Percentiles rank a stretch among this genome's conserved stretches.
Conservation (phyloP, 169 alveolate genomes). For the Plasmodium sp. region DNA sequence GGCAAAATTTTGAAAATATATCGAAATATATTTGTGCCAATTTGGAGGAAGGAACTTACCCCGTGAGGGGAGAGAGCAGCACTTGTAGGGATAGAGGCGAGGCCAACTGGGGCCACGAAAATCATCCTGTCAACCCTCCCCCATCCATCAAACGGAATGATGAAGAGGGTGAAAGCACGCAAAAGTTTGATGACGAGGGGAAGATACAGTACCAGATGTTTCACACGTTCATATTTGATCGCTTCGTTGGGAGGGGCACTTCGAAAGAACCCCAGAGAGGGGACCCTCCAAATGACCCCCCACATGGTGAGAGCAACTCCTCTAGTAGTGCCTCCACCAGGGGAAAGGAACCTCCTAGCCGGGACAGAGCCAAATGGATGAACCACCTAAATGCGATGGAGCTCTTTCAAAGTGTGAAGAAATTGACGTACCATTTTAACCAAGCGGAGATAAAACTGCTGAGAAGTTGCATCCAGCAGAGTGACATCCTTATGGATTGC, state of each 20-base stretch:
- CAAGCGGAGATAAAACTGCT: not conserved
- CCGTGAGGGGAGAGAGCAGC: not conserved
- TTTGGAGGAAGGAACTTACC: not conserved
- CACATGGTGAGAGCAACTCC: not conserved
- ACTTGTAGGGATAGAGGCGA: not conserved
- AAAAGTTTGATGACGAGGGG: not conserved
- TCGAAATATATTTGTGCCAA: not conserved
- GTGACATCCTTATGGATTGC: not conserved
- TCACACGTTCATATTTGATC: constrained; percentile 13
- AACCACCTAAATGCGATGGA: not conserved
- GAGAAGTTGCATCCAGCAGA: not conserved
- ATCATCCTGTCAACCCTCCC: not conserved
- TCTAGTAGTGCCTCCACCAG: not conserved
- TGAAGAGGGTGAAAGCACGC: not conserved
- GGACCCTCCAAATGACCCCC: not conserved
- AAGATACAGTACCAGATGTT: constrained; percentile 1
- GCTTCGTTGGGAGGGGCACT: not conserved
- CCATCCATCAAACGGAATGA: not conserved
- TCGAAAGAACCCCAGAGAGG: not conserved
- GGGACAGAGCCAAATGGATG: not conserved
- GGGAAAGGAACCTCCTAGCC: not conserved
- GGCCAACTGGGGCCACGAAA: not conserved
- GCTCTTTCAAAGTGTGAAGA: not conserved
- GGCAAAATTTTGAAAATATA: constrained; percentile 17
- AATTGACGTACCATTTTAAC: not conserved